Conservation (phyloP, 1,284 basidiomycete genomes). For the Sporisorium iseilematis-ciliati region DNA sequence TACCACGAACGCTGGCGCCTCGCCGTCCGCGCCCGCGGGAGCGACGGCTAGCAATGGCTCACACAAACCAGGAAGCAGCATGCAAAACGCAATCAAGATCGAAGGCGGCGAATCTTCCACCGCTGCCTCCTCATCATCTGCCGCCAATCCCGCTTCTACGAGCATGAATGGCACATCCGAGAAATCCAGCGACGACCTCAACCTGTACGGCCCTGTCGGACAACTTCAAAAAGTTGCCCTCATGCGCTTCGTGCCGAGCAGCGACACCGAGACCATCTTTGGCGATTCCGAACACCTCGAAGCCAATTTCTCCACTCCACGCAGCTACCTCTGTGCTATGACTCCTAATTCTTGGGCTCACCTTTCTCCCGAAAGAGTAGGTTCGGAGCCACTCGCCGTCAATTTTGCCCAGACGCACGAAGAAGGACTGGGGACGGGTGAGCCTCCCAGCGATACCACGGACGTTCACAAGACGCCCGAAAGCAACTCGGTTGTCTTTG, state of each 20-base stretch:
- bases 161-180: conserved; percentile 11
- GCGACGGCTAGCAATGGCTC: neutral
- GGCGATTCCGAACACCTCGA: conserved; percentile 53
- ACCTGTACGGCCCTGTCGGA: conserved; percentile 83
- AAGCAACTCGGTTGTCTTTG: conserved; percentile 79
- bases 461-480: conserved; percentile 76
- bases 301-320: conserved; percentile 44
- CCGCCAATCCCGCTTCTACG: neutral
- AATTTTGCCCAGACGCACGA: conserved; percentile 82
- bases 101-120: conserved; percentile 21
- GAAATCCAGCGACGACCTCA: conserved; percentile 46
- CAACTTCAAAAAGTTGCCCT: conserved; percentile 96
- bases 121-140: neutral
- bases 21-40: neutral
- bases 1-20: conserved; percentile 13
- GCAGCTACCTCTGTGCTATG: conserved; percentile 48
- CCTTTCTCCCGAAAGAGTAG: conserved; percentile 13
- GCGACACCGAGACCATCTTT: conserved; percentile 37
- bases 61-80: conserved; percentile 30
- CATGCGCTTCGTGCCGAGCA: conserved; percentile 75
- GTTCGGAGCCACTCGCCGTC: conserved; percentile 30
- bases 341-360: conserved; percentile 30
- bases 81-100: conserved; percentile 39
- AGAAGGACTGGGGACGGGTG: conserved; percentile 80
- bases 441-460: conserved; percentile 22